A percentile compares a stretch with the other conserved stretches of the same genome.
Conservation (phyloP, 2,329 filamentous ascomycete genomes). For the Colletotrichum sp. region DNA sequence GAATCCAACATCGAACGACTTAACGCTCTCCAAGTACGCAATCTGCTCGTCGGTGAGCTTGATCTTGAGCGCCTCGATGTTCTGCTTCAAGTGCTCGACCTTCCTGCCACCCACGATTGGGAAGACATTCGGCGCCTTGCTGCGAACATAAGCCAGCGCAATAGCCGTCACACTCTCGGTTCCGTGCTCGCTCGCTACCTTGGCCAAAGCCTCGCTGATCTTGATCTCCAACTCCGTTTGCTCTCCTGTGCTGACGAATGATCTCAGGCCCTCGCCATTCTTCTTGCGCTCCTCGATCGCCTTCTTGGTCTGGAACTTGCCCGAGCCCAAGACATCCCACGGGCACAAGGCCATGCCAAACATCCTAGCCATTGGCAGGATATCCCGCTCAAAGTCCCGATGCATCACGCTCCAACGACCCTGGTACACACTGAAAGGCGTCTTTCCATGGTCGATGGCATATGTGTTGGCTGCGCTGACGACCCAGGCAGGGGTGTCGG, state of each 20-base stretch:
- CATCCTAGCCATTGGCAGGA: conserved; percentile 45
- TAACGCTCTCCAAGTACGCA: conserved; percentile 56
- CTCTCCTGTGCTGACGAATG: conserved; percentile 25
- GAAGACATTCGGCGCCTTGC: conserved; percentile 58
- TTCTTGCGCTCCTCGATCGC: conserved; percentile 34
- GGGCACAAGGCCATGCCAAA: conserved; percentile 59
- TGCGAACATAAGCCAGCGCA: conserved; percentile 56
- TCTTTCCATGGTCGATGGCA: conserved; percentile 37
- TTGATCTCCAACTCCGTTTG: conserved; percentile 55
- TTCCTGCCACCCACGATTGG: conserved; percentile 60
- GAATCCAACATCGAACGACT: conserved; percentile 62
- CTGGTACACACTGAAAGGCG: conserved; percentile 44
- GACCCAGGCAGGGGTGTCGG: conserved; percentile 45
- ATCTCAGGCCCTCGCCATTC: conserved; percentile 43
- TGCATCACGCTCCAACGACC: conserved; percentile 39
- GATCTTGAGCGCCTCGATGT: conserved; percentile 60
- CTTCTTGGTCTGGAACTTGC: conserved; percentile 50
- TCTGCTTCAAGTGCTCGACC: conserved; percentile 57
- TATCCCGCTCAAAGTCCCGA: conserved; percentile 45
- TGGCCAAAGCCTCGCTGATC: conserved; percentile 63
- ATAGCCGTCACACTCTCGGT: conserved; percentile 63
- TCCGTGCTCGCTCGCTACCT: conserved; percentile 62
- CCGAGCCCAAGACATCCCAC: conserved; percentile 65
- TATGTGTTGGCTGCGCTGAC: conserved; percentile 43
- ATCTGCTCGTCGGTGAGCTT: conserved; percentile 57